Evolutionary conservation across 2,329 filamentous ascomycete species (phyloP).

Genomic region (Falciphora oryzae): DNA sequence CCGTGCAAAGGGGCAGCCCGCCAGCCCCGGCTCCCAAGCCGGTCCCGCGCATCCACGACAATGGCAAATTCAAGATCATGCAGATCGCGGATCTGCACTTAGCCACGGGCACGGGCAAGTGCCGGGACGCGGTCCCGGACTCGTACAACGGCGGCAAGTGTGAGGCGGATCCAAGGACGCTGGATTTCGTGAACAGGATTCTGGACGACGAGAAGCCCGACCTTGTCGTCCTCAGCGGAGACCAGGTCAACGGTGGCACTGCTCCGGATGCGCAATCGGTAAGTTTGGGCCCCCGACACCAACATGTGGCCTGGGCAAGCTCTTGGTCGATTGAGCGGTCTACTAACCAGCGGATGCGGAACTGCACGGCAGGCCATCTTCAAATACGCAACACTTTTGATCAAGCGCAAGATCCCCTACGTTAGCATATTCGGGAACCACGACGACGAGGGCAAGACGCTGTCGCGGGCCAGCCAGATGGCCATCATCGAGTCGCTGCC

Average conservation of each 20-base stretch:
- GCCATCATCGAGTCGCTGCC: constrained; percentile 77
- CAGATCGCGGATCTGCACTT: constrained; percentile 93
- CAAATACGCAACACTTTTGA: constrained; percentile 82
- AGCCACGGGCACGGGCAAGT: constrained; percentile 80
- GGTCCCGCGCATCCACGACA: constrained; percentile 71
- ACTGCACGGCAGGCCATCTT: constrained; percentile 63
- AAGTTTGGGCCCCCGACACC: constrained; percentile 23
- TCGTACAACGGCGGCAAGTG: constrained; percentile 69
- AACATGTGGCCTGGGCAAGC: neutral
- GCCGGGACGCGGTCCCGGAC: constrained; percentile 78
- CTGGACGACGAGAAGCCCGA: constrained; percentile 93
- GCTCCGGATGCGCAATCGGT: constrained; percentile 85
- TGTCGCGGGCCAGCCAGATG: constrained; percentile 77
- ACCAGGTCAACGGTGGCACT: constrained; percentile 92
- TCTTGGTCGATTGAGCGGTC: constrained; percentile 3
- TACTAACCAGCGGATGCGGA: constrained; percentile 15
- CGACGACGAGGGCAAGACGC: constrained; percentile 75
- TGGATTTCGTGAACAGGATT: constrained; percentile 80
- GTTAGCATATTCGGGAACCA: constrained; percentile 95
- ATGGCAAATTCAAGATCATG: constrained; percentile 95
- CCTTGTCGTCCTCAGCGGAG: constrained; percentile 83
- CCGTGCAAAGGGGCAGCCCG: constrained; percentile 66
- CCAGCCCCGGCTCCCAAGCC: constrained; percentile 58
- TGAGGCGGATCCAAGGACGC: constrained; percentile 83
- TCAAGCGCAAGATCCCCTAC: constrained; percentile 84